phyloP scores from a whole-genome alignment of 1,139 yeast species.

The Candida sp. region DNA sequence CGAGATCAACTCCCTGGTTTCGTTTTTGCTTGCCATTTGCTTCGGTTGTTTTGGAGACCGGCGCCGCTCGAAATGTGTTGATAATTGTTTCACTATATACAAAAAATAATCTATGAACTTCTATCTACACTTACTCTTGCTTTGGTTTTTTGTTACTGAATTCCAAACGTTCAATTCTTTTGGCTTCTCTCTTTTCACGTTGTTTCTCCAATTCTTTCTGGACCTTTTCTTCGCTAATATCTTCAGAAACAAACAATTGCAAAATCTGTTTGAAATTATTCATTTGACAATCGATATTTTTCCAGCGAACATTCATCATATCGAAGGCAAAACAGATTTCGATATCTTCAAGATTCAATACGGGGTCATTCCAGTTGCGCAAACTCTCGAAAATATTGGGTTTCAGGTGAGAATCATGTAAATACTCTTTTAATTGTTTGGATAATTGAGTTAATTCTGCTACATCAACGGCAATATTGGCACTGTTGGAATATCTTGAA shows the following conservation, averaged over 20 bases:
- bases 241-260: constrained; percentile 13
- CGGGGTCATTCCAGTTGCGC: constrained; percentile 6
- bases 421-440: constrained; percentile 21
- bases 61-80: not conserved
- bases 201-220: constrained; percentile 21
- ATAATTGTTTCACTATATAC: not conserved
- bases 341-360: constrained; percentile 22
- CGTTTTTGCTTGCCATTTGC: not conserved
- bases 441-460: constrained; percentile 20
- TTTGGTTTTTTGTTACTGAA: constrained; percentile 7
- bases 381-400: constrained; percentile 26
- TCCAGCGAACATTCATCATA: constrained; percentile 30
- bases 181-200: constrained; percentile 33
- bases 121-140: not conserved
- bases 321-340: constrained; percentile 43
- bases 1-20: constrained; percentile 14
- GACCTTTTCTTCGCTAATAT: constrained; percentile 16
- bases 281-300: constrained; percentile 15
- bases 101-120: not conserved
- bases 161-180: constrained; percentile 28
- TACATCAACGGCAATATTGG: constrained; percentile 32
- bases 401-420: constrained; percentile 15
- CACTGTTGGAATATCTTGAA: constrained; percentile 78
- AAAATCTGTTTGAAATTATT: constrained; percentile 10
- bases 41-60: not conserved